Percentiles rank a stretch among this genome's conserved stretches.
phyloP scores from a whole-genome alignment of 768 basidiomycete species.

The Podaxis mareebaensis region DNA sequence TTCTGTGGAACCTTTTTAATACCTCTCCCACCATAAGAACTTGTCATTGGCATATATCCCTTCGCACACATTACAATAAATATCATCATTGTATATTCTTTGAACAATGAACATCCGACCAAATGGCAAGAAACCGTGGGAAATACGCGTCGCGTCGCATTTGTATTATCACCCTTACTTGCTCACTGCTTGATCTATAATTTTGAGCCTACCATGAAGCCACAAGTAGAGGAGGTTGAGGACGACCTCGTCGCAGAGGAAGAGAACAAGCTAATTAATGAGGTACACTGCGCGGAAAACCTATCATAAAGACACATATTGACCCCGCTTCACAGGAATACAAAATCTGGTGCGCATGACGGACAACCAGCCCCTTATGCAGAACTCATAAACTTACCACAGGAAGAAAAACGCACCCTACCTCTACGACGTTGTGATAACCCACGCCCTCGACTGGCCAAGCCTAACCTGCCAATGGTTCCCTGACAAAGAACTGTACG shows the following conservation, averaged over 20 bases:
- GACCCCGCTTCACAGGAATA: slow-evolving; percentile 57
- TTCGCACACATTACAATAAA: slow-evolving; percentile 8
- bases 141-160: slow-evolving; percentile 18
- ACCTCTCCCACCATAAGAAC: not conserved
- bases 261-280: slow-evolving; percentile 86
- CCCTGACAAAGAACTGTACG: slow-evolving; percentile 93
- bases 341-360: slow-evolving; percentile 67
- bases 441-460: slow-evolving; percentile 98
- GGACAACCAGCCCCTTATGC: not conserved
- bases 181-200: too few species aligned
- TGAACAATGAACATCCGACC: not conserved
- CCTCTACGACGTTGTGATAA: slow-evolving; percentile 96
- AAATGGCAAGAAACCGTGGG: slow-evolving; percentile 15
- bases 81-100: not conserved
- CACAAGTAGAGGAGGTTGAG: slow-evolving; percentile 68
- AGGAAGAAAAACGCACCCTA: slow-evolving; percentile 99
- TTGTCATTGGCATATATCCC: slow-evolving; percentile 12
- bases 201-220: slow-evolving; percentile 35
- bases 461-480: slow-evolving; percentile 99
- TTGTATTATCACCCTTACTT: not conserved
- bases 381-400: slow-evolving; percentile 16
- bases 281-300: slow-evolving; percentile 50
- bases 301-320: slow-evolving; percentile 6
- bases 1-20: not conserved
- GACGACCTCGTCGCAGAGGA: slow-evolving; percentile 83